Conservation (phyloP, 805 yeast genomes). For the Pichia eremophila region DNA sequence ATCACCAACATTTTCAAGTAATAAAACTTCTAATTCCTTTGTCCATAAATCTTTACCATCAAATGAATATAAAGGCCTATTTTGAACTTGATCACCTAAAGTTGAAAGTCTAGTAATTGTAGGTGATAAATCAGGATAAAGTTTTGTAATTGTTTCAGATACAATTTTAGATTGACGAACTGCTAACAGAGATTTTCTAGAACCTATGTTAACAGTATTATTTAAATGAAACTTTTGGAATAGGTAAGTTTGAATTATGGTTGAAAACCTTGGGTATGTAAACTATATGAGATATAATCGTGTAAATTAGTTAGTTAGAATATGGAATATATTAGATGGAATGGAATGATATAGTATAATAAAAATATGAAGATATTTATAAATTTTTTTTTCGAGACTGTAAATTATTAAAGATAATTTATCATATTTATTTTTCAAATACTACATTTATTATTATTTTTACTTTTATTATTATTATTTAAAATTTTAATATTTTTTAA, state of each 20-base stretch:
- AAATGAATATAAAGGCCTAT: slow-evolving; percentile 81
- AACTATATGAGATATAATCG: slow-evolving; percentile 4
- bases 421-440: no score
- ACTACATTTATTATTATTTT: no score
- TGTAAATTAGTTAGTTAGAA: neutral
- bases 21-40: slow-evolving; percentile 76
- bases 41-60: slow-evolving; percentile 98
- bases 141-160: slow-evolving; percentile 43
- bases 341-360: no score
- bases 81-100: slow-evolving; percentile 81
- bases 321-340: neutral
- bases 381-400: no score
- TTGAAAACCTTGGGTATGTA: slow-evolving; percentile 8
- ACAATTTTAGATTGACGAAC: slow-evolving; percentile 78
- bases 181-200: slow-evolving; percentile 82
- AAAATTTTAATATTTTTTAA: no score
- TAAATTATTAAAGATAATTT: no score
- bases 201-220: slow-evolving; percentile 52
- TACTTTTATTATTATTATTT: no score
- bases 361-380: no score
- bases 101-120: slow-evolving; percentile 76
- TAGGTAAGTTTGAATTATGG: neutral
- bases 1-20: slow-evolving; percentile 54
- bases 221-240: slow-evolving; percentile 6
- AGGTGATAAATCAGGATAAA: slow-evolving; percentile 57